Conservation (phyloP, 1,139 yeast genomes). For the Pichia sp. region DNA sequence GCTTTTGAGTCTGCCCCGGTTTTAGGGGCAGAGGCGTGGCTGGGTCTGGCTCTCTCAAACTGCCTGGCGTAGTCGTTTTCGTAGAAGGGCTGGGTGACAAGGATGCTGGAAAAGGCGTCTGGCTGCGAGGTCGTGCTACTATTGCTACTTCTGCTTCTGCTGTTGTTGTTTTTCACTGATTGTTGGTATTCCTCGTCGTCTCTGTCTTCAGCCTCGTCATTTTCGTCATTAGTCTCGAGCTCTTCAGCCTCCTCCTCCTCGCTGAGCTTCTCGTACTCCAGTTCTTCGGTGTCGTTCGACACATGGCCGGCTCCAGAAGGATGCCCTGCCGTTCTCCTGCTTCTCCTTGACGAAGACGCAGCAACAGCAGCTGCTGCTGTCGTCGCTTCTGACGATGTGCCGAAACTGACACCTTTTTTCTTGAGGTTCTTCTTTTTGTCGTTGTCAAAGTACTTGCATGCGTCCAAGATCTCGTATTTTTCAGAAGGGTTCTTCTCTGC, state of each 20-base stretch:
- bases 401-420: conserved; percentile 23
- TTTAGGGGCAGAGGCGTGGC: not conserved
- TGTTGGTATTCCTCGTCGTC: not conserved
- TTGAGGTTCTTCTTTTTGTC: conserved; percentile 41
- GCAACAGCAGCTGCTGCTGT: not conserved
- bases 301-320: not conserved
- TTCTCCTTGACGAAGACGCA: too few species aligned
- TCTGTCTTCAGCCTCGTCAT: not conserved
- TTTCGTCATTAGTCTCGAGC: not conserved
- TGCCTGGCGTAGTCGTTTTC: not conserved
- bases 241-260: too few species aligned
- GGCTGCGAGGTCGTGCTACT: not conserved
- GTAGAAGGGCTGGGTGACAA: not conserved
- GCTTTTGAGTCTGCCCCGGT: not conserved
- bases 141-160: not conserved
- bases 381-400: not conserved
- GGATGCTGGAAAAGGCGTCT: not conserved
- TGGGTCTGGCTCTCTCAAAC: not conserved
- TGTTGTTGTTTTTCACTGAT: not conserved
- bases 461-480: conserved; percentile 20
- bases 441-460: conserved; percentile 53
- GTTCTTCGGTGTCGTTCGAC: not conserved
- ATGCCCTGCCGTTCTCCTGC: too few species aligned
- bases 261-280: not conserved
- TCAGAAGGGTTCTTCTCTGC: conserved; percentile 22